Evolutionary conservation across 2,329 filamentous ascomycete species (phyloP), one percentile per base, ranked within the genome.

Genomic region (Sclerotinia spermophila): DNA sequence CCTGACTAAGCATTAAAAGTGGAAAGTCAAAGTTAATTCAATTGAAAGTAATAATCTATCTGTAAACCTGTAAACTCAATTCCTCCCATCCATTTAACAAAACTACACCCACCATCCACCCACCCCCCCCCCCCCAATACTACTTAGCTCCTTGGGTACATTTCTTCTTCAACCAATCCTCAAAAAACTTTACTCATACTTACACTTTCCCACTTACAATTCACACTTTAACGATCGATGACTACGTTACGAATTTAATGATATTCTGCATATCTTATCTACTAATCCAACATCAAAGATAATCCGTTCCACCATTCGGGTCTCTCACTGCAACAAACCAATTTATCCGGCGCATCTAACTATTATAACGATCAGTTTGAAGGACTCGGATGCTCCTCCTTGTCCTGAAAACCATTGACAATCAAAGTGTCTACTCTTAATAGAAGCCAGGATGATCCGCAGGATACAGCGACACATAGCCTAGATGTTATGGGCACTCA

Each of bases 381-480:
- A 66, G 68, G 68, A 70, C 68, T 70, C 68, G 78, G 77, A 76
- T 77, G 75, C 74, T 74, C 73, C 74, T 78, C 75, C 77, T 77
- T 75, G 76, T 78, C 77, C 78, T 75, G 75, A 73, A 69, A 67
- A 65, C 64, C 64, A 69, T 74, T 76, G 72, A 76, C 74, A 71
- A 75, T 71, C 77, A 79, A 78, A 75, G 77, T 79, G 78, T 79
- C 78, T 79, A 73, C 74, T 68, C 73, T 72, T 70, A 75, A 73
- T 71, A 68, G 60, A 67, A 72, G 69, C 68, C 75, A 76, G 71
- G 76, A 79, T 78, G 77, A 76, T 76, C 75, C 73, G 71, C 74
- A 75, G 71, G 76, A 76, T 70, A 75, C 74, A 73, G 74, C 74
- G 74, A 74, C 71, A 70, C 71, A 72, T 72, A 76, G 75, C 74